Evolutionary conservation across 106 monocot genomes (phyloP).

Genomic region (Dendrobium officinale): DNA sequence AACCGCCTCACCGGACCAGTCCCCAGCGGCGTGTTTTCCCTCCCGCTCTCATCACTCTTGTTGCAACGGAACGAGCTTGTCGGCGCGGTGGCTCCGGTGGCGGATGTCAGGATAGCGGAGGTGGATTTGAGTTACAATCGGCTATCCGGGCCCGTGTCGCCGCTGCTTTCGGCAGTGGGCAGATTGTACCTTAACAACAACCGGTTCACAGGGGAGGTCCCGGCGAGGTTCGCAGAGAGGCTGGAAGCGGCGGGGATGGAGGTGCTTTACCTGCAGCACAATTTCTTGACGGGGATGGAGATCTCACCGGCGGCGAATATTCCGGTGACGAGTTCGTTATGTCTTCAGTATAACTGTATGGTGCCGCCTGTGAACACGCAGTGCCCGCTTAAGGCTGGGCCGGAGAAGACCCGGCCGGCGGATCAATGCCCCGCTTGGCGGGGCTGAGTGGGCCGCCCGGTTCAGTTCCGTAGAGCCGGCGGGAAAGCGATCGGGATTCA

Average conservation of each 20-base stretch:
- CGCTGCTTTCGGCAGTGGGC: conserved; percentile 40
- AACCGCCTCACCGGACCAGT: conserved; percentile 47
- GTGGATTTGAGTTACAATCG: conserved; percentile 72
- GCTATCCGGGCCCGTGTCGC: conserved; percentile 37
- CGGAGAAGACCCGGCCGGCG: conserved; percentile 36
- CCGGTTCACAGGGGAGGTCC: conserved; percentile 59
- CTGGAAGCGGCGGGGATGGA: conserved; percentile 39
- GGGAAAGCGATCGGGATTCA: no score
- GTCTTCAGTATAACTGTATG: conserved; percentile 76
- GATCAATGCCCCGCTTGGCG: conserved; percentile 67
- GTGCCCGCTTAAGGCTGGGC: conserved; percentile 58
- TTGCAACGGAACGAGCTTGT: conserved; percentile 51
- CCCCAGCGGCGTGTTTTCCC: conserved; percentile 30
- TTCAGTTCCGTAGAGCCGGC: no score
- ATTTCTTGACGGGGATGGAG: conserved; percentile 62
- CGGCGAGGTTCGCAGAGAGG: conserved; percentile 40
- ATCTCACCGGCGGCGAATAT: conserved; percentile 50
- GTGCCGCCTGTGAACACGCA: conserved; percentile 54
- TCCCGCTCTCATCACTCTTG: conserved; percentile 31
- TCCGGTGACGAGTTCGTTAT: conserved; percentile 40
- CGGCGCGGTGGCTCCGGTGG: conserved; percentile 26
- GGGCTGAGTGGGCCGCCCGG: conserved; percentile 16
- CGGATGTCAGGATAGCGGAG: conserved; percentile 33
- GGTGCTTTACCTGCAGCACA: conserved; percentile 70
- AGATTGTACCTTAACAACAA: conserved; percentile 67